Conservation (phyloP, 177 flowering plant species). For the Vitis hybrid region DNA sequence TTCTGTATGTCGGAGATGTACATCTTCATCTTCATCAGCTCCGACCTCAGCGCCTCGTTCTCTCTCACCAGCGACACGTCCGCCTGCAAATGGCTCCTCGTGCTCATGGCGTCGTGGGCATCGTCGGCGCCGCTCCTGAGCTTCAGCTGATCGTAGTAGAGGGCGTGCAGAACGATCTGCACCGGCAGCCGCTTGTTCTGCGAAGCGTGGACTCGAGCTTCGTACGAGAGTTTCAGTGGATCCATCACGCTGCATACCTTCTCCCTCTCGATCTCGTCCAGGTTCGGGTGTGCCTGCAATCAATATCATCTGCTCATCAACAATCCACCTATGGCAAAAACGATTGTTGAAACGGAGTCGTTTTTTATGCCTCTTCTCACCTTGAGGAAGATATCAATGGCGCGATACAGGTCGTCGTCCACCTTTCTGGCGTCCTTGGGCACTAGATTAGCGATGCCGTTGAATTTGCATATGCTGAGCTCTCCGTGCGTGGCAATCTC, state of each 20-base stretch:
- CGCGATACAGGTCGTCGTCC: slow-evolving; percentile 86
- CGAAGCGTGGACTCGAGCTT: slow-evolving; percentile 87
- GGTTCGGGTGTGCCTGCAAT: slow-evolving; percentile 67
- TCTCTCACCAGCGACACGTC: slow-evolving; percentile 70
- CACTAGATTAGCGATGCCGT: slow-evolving; percentile 73
- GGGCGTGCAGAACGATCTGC: slow-evolving; percentile 81
- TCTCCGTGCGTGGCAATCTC: slow-evolving; percentile 70
- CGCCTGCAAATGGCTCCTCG: slow-evolving; percentile 56
- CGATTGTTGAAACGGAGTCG: background rate
- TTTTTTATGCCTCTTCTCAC: slow-evolving; percentile 18
- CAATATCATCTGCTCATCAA: background rate
- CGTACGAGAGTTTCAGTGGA: slow-evolving; percentile 76
- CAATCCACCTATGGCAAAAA: background rate
- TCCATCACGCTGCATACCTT: slow-evolving; percentile 94
- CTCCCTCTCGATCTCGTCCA: slow-evolving; percentile 95
- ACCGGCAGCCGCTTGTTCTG: slow-evolving; percentile 90
- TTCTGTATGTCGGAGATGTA: slow-evolving; percentile 61
- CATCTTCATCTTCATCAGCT: slow-evolving; percentile 80
- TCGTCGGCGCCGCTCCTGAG: slow-evolving; percentile 62
- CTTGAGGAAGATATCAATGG: slow-evolving; percentile 83
- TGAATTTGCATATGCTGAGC: slow-evolving; percentile 80
- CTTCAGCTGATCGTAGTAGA: slow-evolving; percentile 87
- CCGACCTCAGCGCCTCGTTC: slow-evolving; percentile 71
- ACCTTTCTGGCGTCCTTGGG: slow-evolving; percentile 68
- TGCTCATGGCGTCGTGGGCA: slow-evolving; percentile 33